Conservation (phyloP, 2,329 filamentous ascomycete genomes). For the Cytospora leucostoma region DNA sequence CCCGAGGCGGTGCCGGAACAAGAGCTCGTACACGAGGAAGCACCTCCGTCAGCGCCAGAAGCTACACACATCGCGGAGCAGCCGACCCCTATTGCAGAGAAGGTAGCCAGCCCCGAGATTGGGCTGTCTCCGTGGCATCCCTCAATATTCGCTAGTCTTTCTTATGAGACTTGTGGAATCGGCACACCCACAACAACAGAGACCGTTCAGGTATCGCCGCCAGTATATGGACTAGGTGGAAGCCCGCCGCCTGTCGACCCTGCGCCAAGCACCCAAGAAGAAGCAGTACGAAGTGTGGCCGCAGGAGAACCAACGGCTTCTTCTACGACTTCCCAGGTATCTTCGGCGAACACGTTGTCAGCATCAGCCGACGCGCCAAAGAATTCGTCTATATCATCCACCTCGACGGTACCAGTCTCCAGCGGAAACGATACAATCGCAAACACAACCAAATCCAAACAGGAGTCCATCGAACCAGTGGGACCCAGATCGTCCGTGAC, state of each 20-base stretch:
- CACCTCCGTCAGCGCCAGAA: constrained; percentile 18
- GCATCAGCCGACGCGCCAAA: neutral
- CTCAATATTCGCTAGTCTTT: constrained; percentile 28
- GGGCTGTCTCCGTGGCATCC: constrained; percentile 35
- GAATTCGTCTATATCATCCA: neutral
- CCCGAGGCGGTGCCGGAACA: constrained; percentile 39
- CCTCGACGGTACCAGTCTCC: neutral
- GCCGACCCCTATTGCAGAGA: neutral
- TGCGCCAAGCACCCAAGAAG: constrained; percentile 7
- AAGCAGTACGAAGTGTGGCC: neutral
- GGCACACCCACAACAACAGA: constrained; percentile 33
- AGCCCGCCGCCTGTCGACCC: neutral
- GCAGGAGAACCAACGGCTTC: neutral
- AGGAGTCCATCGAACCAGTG: constrained; percentile 1
- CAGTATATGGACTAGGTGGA: constrained; percentile 12
- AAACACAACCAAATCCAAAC: constrained; percentile 10
- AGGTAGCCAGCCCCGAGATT: constrained; percentile 25
- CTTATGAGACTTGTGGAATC: constrained; percentile 32
- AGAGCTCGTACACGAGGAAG: constrained; percentile 26
- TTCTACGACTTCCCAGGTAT: constrained; percentile 11
- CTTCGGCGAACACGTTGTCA: neutral
- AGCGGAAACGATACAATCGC: neutral
- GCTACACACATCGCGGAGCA: constrained; percentile 1
- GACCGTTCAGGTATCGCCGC: constrained; percentile 30
- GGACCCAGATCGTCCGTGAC: constrained; percentile 15